Percentiles rank a stretch among this genome's conserved stretches.
Conservation (phyloP, 768 basidiomycete genomes). For the Leccinum disarticulatum region DNA sequence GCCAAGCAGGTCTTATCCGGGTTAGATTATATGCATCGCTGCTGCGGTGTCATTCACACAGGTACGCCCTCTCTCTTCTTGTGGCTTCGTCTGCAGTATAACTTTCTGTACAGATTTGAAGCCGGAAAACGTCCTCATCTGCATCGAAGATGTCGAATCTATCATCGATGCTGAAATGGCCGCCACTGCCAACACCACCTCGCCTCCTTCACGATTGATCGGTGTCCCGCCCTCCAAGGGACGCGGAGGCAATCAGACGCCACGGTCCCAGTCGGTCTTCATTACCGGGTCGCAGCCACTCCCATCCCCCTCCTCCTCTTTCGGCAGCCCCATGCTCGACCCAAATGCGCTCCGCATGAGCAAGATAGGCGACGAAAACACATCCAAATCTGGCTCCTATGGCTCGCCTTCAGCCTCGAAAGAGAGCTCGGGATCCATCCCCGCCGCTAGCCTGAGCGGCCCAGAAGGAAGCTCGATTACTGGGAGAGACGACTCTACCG, state of each 20-base stretch:
- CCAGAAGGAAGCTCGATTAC: conserved; percentile 15
- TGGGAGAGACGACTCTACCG: conserved; percentile 38
- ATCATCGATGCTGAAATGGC: conserved; percentile 86
- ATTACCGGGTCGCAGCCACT: conserved; percentile 94
- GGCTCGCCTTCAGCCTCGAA: conserved; percentile 26
- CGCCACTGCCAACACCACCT: conserved; percentile 33
- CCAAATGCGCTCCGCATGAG: conserved; percentile 92
- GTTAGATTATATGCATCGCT: conserved; percentile 96
- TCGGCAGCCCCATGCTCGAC: conserved; percentile 75
- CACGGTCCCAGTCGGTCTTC: conserved; percentile 74
- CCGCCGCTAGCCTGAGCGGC: conserved; percentile 5
- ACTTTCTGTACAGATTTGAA: conserved; percentile 67
- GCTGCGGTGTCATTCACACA: conserved; percentile 97
- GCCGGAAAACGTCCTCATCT: conserved; percentile 96
- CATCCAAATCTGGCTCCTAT: conserved; percentile 36
- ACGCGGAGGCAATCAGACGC: conserved; percentile 94
- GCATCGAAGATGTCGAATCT: conserved; percentile 93
- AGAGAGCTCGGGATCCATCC: conserved; percentile 23
- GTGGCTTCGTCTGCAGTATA: not conserved
- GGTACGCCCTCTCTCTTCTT: conserved; percentile 40
- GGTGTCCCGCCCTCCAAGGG: conserved; percentile 94
- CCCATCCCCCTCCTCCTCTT: conserved; percentile 79
- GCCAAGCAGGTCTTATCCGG: conserved; percentile 95
- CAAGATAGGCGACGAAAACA: conserved; percentile 64
- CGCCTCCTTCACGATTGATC: conserved; percentile 62